phyloP scores from a whole-genome alignment of 345 rosid genomes.

The Citropsis articulata region DNA sequence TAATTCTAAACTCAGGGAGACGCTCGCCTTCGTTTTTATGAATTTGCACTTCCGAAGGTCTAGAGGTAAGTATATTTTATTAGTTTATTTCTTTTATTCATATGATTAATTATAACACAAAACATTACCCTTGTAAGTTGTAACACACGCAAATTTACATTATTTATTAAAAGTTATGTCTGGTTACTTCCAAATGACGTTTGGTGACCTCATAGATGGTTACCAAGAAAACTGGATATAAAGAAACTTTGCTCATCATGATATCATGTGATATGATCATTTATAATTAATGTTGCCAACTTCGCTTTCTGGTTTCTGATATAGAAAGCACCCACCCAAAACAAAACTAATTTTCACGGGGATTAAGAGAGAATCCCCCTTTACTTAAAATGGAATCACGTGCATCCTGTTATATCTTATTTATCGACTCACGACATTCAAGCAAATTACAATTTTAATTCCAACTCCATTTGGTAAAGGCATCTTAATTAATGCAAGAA shows the following conservation, averaged over 20 bases:
- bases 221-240: background rate
- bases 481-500: background rate
- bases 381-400: background rate
- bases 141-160: too few relatives aligned
- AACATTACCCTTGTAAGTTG: too few relatives aligned
- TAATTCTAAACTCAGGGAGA: background rate
- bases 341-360: constrained; percentile 4
- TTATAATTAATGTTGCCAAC: background rate
- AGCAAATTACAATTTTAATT: background rate
- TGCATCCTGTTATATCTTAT: background rate
- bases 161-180: too few relatives aligned
- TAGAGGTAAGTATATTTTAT: background rate
- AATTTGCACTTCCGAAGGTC: background rate
- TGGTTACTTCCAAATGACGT: background rate
- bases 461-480: background rate
- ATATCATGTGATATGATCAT: background rate
- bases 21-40: background rate
- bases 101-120: too few relatives aligned
- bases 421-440: background rate
- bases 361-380: background rate
- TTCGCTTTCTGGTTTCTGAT: background rate
- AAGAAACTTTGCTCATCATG: background rate
- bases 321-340: background rate
- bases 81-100: too few relatives aligned
- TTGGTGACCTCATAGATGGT: background rate